These are phyloP conservation scores for Filosporella fistucella DNA, from an alignment of 495 filamentous ascomycete genomes.

Conservation along the genomic window DNA sequence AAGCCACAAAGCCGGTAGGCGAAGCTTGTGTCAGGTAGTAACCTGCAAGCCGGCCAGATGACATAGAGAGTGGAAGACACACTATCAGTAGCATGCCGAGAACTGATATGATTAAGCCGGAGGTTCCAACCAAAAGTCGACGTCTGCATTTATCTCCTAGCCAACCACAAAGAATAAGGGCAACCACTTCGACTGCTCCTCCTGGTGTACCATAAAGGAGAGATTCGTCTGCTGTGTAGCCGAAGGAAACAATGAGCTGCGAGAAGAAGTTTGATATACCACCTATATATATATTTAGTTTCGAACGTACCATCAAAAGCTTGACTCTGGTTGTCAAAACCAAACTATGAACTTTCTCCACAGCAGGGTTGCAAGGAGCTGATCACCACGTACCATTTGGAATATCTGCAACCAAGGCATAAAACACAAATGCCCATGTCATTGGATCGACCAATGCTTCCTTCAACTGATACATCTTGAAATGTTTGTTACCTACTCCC, in stretches of 20 bases:
- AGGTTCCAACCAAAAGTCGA: constrained; percentile 42
- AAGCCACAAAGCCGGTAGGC: constrained; percentile 35
- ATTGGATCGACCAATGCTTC: constrained; percentile 56
- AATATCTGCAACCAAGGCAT: constrained; percentile 45
- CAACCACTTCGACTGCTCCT: constrained; percentile 61
- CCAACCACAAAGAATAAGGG: constrained; percentile 53
- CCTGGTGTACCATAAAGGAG: constrained; percentile 64
- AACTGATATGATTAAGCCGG: constrained; percentile 36
- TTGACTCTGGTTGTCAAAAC: too few relatives aligned
- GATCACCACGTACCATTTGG: constrained; percentile 42
- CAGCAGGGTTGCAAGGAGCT: constrained; percentile 20
- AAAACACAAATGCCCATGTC: constrained; percentile 52
- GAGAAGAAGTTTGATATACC: constrained; percentile 66
- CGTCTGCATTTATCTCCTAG: constrained; percentile 54
- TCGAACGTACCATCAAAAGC: not conserved
- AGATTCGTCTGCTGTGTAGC: constrained; percentile 53
- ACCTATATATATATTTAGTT: not conserved
- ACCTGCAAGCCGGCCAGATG: constrained; percentile 25
- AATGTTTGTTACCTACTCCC: constrained; percentile 59
- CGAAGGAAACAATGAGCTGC: constrained; percentile 57
- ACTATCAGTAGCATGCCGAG: constrained; percentile 64
- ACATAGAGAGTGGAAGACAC: constrained; percentile 52
- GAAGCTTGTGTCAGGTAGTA: constrained; percentile 31
- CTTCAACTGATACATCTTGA: constrained; percentile 53
- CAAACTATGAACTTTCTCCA: too few relatives aligned